A percentile compares a stretch with the other conserved stretches of the same genome.
Evolutionary conservation across 148 eudicot genomes (phyloP).

Genomic region (Gaultheria prostrata): DNA sequence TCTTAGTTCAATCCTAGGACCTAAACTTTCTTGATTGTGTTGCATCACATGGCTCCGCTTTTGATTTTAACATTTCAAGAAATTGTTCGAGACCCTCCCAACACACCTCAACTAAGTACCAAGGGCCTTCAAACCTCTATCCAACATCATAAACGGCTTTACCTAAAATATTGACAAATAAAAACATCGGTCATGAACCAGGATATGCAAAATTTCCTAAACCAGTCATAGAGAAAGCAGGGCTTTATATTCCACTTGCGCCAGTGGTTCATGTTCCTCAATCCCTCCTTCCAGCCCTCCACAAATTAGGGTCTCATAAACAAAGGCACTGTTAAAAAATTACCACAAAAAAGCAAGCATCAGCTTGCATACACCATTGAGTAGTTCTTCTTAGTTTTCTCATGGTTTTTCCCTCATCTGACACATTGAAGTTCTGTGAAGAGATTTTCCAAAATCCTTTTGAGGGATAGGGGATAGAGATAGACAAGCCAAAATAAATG

Average conservation of each 20-base stretch:
- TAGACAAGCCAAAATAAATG: not conserved
- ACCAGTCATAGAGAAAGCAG: not conserved
- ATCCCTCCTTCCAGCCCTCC: not conserved
- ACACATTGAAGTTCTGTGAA: not conserved
- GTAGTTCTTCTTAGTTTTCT: not conserved
- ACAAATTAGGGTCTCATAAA: not conserved
- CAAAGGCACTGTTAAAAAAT: not conserved
- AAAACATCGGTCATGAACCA: not conserved
- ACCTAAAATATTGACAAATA: not conserved
- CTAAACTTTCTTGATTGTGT: not conserved
- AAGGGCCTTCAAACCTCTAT: conserved; percentile 2
- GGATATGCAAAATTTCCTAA: not conserved
- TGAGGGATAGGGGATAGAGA: not conserved
- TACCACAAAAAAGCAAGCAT: not conserved
- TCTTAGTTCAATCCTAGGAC: not conserved
- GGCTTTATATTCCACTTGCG: not conserved
- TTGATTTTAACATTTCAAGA: not conserved
- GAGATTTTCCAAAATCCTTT: not conserved
- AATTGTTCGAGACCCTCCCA: not conserved
- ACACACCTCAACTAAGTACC: not conserved
- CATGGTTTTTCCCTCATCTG: not conserved
- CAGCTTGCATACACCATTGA: not conserved
- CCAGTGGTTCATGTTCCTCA: not conserved
- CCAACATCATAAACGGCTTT: not conserved
- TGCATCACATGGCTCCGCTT: not conserved